These are phyloP conservation scores for Salvia sclarea DNA, from an alignment of 305 asterid genomes.

Conservation along the genomic window DNA sequence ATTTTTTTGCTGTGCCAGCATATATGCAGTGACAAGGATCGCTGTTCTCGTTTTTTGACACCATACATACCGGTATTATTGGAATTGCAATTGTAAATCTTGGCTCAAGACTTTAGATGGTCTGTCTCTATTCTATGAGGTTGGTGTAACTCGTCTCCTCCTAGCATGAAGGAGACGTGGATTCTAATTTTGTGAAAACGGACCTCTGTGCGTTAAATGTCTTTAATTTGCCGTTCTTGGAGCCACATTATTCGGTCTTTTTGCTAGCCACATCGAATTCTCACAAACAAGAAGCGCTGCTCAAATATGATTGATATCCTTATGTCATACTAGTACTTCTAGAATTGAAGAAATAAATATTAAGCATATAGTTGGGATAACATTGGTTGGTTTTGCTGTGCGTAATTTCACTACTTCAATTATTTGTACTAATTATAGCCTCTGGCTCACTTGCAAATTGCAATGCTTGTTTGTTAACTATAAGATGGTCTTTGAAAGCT, in stretches of 20 bases:
- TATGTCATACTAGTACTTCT: slow-evolving; percentile 2
- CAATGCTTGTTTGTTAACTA: background rate
- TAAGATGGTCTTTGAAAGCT: background rate
- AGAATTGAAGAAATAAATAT: background rate
- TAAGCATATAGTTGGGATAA: slow-evolving; percentile 3
- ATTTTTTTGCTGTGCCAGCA: background rate
- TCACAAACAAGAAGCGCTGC: background rate
- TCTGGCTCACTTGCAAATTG: background rate
- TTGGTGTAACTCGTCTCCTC: slow-evolving; percentile 18
- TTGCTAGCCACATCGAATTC: background rate
- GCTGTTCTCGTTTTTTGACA: slow-evolving; percentile 30
- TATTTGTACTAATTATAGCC: background rate
- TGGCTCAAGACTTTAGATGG: slow-evolving; percentile 34
- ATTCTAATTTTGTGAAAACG: slow-evolving; percentile 22
- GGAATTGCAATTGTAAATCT: slow-evolving; percentile 37
- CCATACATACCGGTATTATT: slow-evolving; percentile 30
- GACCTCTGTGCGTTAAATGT: slow-evolving; percentile 12
- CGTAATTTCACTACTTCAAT: background rate
- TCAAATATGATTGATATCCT: slow-evolving; percentile 17
- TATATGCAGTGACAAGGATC: slow-evolving; percentile 28
- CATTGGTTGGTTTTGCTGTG: background rate
- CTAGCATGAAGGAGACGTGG: slow-evolving; percentile 6
- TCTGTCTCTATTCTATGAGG: slow-evolving; percentile 10
- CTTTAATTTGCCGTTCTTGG: background rate
- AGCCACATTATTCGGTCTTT: background rate